Evolutionary conservation across 2,329 filamentous ascomycete genomes (phyloP), one percentile per base, ranked within the genome.

Genomic region (Cladosporium sp.): DNA sequence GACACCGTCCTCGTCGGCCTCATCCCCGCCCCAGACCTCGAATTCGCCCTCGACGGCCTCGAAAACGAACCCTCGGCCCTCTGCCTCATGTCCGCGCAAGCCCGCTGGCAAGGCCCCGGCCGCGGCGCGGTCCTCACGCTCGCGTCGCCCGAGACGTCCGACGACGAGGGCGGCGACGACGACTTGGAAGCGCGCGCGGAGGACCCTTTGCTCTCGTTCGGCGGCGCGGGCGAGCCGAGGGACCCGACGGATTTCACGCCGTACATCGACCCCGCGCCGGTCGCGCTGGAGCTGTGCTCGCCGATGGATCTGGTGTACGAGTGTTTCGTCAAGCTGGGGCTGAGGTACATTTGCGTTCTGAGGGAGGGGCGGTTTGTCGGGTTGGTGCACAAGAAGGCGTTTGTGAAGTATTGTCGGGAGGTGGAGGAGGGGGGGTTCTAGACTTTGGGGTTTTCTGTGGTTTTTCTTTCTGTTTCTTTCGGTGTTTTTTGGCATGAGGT

Each of bases 231-330:
- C 74, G 18, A 28, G 7, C 40, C 14, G 9, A 66, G 68, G 13
- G 83, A 89, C 56, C 86, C 85, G 2, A 90, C 86, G 0, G 89
- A 97, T 65, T 95, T 97, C 57, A 95, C 90, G 0, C 83, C 81
- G 2, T 96, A 86, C 63, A 95, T 98, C 68, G 93, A 98, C 66
- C 89, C 89, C 13, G 84, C 92, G 2, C 93, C 93, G 0, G 81
- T 98, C 11, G 81, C 91, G 10, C 75, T 98, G 19, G 93, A 98
- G 64, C 87, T 95, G 31, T 82, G 85, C 60, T 93, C 87, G 0
- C 89, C 93, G 0, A 91, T 97, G 81, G 91, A 97, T 66, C 74
- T 98, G 37, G 93, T 96, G 3, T 96, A 95, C 63, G 93, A 98
- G 67, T 92, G 90, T 64, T 98, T 97, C 68, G 87, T 89, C 46